These are phyloP conservation scores for Alternaria hordeiaustralica DNA, from an alignment of 2,329 filamentous ascomycete genomes.

Conservation along the genomic window DNA sequence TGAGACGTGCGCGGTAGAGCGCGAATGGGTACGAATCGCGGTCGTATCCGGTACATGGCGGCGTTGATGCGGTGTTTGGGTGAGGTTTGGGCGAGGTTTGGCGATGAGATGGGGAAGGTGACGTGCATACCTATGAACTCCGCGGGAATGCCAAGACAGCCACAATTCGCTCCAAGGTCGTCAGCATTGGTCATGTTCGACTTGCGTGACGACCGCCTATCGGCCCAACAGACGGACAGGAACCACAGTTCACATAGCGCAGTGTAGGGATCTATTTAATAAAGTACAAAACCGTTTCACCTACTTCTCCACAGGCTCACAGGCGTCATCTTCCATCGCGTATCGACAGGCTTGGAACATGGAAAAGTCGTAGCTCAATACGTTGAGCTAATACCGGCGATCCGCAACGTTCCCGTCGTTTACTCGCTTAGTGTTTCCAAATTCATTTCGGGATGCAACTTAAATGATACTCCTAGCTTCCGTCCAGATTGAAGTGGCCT, in stretches of 20 bases:
- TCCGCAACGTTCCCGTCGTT: not conserved
- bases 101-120: not conserved
- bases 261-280: not conserved
- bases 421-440: not conserved
- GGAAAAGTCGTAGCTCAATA: not conserved
- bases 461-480: not conserved
- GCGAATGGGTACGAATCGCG: constrained; percentile 9
- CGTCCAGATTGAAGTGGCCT: not conserved
- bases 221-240: not conserved
- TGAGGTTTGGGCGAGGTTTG: not conserved
- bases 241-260: not conserved
- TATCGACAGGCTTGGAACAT: not conserved
- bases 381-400: not conserved
- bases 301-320: not conserved
- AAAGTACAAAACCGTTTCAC: not conserved
- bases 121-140: constrained; percentile 10
- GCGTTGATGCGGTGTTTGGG: not conserved
- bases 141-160: constrained; percentile 23
- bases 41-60: constrained; percentile 28
- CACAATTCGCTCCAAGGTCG: not conserved
- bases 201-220: not conserved
- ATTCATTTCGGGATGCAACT: not conserved
- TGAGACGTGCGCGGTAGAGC: not conserved
- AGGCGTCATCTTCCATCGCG: not conserved
- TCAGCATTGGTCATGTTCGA: not conserved